These are phyloP conservation scores for Erysimum cheiri DNA, from an alignment of 441 rosid genomes.

Conservation along the genomic window DNA sequence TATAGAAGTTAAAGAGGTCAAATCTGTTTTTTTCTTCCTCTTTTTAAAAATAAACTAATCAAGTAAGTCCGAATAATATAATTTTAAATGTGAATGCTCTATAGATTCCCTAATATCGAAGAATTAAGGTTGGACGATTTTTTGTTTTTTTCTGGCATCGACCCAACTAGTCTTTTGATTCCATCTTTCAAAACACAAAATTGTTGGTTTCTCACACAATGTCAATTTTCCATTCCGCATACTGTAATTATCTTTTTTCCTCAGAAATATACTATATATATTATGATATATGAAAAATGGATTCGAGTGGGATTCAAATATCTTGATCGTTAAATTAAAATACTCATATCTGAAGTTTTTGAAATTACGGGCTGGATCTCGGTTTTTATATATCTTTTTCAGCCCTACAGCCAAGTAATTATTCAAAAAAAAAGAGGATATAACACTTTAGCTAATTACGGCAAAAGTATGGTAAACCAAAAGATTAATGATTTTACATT, in stretches of 20 bases:
- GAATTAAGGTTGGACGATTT: neutral
- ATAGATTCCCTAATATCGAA: neutral
- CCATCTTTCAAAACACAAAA: neutral
- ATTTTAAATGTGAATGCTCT: neutral
- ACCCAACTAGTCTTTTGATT: neutral
- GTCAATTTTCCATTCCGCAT: neutral
- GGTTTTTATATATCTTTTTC: no score
- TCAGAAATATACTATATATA: neutral
- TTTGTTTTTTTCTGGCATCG: neutral
- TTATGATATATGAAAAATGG: no score
- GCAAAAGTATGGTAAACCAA: no score
- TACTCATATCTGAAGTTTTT: no score
- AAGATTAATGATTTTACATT: no score
- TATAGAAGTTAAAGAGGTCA: neutral
- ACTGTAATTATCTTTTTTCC: no score
- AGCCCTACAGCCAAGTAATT: no score
- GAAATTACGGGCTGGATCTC: no score
- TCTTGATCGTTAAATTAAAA: no score
- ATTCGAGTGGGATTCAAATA: no score
- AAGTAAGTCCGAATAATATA: neutral
- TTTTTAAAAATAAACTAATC: neutral
- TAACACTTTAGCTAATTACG: no score
- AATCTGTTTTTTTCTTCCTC: neutral
- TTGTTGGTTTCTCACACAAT: neutral
- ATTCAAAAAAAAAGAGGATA: no score